Evolutionary conservation across 176 grass and related monocot species (phyloP).

Genomic region (Juncus effusus): DNA sequence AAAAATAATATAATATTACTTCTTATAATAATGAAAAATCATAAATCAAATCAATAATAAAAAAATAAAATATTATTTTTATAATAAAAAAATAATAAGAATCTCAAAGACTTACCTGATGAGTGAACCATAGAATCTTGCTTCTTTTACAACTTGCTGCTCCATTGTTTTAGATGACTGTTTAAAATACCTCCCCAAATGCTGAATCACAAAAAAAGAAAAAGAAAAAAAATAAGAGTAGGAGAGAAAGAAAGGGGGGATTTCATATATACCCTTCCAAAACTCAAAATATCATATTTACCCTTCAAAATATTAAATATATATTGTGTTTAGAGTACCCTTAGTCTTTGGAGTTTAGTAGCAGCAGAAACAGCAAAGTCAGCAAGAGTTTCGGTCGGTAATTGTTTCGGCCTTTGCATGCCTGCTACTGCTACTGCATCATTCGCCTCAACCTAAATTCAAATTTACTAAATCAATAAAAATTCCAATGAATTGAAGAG

Average conservation of each 20-base stretch:
- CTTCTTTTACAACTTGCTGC: slow-evolving; percentile 68
- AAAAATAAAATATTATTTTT: no score
- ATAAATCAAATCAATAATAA: no score
- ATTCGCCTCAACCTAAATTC: slow-evolving; percentile 83
- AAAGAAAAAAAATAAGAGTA: slow-evolving; percentile 5
- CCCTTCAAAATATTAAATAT: background rate
- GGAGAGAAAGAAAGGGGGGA: background rate
- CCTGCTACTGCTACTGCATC: slow-evolving; percentile 64
- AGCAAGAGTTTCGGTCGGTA: slow-evolving; percentile 62
- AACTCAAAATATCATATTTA: background rate
- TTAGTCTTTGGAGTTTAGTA: slow-evolving; percentile 79
- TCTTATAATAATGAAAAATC: no score
- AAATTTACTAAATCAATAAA: background rate
- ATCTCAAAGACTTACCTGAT: slow-evolving; percentile 48
- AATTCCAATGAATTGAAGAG: background rate
- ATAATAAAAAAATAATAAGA: no score
- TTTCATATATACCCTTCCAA: background rate
- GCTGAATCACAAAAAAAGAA: slow-evolving; percentile 30
- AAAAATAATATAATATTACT: background rate
- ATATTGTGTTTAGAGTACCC: slow-evolving; percentile 35
- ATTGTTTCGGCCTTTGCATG: slow-evolving; percentile 68
- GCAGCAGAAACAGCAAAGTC: slow-evolving; percentile 82
- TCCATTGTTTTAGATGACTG: slow-evolving; percentile 80
- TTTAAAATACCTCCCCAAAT: slow-evolving; percentile 80
- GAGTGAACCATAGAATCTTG: slow-evolving; percentile 78